Evolutionary conservation across 202 grass and related monocot species (phyloP), one percentile per base, ranked within the genome.

Genomic region (Brachypodium distachyon): DNA sequence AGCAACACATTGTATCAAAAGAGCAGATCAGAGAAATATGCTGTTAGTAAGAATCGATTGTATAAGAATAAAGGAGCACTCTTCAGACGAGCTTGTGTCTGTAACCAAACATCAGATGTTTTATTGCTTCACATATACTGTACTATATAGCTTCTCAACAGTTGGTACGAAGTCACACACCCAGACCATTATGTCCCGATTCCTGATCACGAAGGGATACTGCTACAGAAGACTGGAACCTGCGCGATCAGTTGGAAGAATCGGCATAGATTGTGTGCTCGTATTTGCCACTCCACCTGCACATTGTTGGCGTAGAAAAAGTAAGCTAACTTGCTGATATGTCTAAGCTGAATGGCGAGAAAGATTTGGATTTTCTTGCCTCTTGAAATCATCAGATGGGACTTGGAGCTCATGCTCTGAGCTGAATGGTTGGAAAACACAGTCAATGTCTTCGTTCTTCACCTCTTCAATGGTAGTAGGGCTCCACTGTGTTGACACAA

Each of bases 241-340:
- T 36, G 22, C 41, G 29, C 33, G 1, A 25, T 71, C 39, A 84
- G 31, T 80, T 19, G 37, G 76, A 49, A 49, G 46, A 33, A 62
- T 75, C 81, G 14, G 61, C 81, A 54, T 98, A 94, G 33, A 83
- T 64, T 3, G 91, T 89, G n/a, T 87, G 68, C 59, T 94, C 91
- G 23, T 87, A 92, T 85, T 94, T 98, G 52, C 95, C 91, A 10
- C 74, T 89, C 95, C 95, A 98, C 80, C 91, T 98, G 89, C 31
- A 49, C 34, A 62, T 76, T 63, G 54, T 25, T 17, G 1, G 32
- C 22, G 39, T n/a, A 9, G 10, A 41, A 77, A 37, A 28, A 19
- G 52, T 53, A 40, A 79, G 72, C 9, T 29, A 62, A 47, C 28
- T 16, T 61, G 2, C 50, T 5, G 49, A 44, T 9, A 51, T 67